Conservation (phyloP, 2,329 filamentous ascomycete genomes). For the Phoma sp. region DNA sequence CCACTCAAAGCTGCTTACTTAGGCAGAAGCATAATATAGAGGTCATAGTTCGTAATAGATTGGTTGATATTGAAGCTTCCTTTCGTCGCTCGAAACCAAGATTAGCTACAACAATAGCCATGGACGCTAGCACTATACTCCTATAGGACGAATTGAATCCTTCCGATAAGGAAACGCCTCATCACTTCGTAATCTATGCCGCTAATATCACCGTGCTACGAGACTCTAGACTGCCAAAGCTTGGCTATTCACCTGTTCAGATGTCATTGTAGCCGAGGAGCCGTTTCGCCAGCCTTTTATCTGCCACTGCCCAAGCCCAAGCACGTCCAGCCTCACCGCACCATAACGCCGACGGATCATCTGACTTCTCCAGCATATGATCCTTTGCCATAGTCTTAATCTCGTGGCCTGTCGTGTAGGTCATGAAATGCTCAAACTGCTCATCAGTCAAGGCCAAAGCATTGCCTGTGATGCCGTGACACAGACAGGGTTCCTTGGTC, state of each 20-base stretch:
- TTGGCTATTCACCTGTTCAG: conserved; percentile 25
- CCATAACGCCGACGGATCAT: conserved; percentile 59
- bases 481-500: conserved; percentile 70
- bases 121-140: conserved; percentile 7
- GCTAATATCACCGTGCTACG: conserved; percentile 32
- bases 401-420: conserved; percentile 64
- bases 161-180: conserved; percentile 1
- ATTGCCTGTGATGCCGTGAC: conserved; percentile 71
- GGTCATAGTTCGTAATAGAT: too few relatives aligned
- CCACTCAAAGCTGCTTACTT: too few relatives aligned
- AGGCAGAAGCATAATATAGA: too few relatives aligned
- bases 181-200: conserved; percentile 23
- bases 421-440: conserved; percentile 65
- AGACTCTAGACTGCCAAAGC: neutral
- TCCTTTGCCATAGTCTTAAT: conserved; percentile 62
- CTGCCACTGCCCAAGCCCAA: conserved; percentile 57
- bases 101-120: conserved; percentile 13
- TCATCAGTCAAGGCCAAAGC: conserved; percentile 62
- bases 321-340: conserved; percentile 59
- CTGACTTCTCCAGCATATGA: conserved; percentile 60
- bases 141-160: neutral
- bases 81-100: too few relatives aligned
- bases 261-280: conserved; percentile 61
- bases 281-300: conserved; percentile 55
- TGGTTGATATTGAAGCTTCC: too few relatives aligned